Base-by-base conservation (phyloP, 2,329 filamentous ascomycete genomes). In the Metarhizium guizhouense region DNA sequence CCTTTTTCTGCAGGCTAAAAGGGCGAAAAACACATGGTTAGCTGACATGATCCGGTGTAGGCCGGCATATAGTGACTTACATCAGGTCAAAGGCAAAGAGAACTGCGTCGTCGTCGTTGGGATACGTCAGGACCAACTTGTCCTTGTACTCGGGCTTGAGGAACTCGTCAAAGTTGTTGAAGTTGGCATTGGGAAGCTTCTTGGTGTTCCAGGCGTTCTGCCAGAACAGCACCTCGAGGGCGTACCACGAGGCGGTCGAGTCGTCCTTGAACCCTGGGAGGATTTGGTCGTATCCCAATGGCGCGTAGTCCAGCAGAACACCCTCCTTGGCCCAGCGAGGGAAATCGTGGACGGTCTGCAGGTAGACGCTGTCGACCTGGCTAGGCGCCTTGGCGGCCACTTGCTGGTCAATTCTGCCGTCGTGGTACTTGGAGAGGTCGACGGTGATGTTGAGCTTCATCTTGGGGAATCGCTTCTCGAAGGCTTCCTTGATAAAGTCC, bases 101-200 rank as follows among this genome's bases (percentile, higher is more conserved):
- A 2, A 82, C 74, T 0, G 80, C 79, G 54, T 83, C 80, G 47
- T 83, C 80, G 45, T 82, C 80, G 57, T 82, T 80, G 10, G 80
- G 80, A 55, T 82, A 82, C 0, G 78, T 81, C 11, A 82, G 62
- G 2, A 76, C 75, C 4, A 82, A 66, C 63, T 78, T 81, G 57
- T 76, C 67, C 65, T 82, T 82, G 66, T 74, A 79, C 56, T 76
- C 72, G 0, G 79, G 77, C 7, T 72, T 68, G 3, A 77, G 63
- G 54, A 71, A 74, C 57, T 79, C 75, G 0, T 67, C 59, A 53
- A 70, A 82, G 4, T 64, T 67, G 0, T 72, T 71, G 0, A 69
- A 56, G 16, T 62, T 61, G 30, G 68, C 63, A 11, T 69, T 68
- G 1, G 54, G 57, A 1, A 74, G 63, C 58, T 68, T 71, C 45